Conservation (phyloP, 495 filamentous ascomycete species). For the Symbiotaphrina buchneri region DNA sequence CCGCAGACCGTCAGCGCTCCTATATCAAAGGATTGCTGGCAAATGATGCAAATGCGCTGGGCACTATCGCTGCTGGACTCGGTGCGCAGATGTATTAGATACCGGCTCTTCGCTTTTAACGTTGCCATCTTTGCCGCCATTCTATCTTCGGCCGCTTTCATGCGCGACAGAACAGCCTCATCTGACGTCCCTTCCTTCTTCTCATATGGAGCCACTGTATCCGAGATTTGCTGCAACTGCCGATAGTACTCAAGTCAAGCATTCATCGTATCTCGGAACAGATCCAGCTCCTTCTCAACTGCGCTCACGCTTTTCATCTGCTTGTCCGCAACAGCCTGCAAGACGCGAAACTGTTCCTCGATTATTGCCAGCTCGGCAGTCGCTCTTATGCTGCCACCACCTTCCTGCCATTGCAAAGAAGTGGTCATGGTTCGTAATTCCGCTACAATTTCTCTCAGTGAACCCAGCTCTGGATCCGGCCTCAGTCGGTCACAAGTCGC, state of each 20-base stretch:
- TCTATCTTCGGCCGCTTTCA: conserved; percentile 21
- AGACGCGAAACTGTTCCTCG: conserved; percentile 25
- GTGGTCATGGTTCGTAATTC: conserved; percentile 40
- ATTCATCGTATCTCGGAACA: conserved; percentile 61
- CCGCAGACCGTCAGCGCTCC: conserved; percentile 81
- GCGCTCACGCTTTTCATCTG: conserved; percentile 28
- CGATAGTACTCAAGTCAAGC: conserved; percentile 68
- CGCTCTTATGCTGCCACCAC: conserved; percentile 38
- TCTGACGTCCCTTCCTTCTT: not conserved
- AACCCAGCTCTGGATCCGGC: conserved; percentile 30
- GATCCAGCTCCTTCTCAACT: conserved; percentile 43
- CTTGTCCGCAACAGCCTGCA: conserved; percentile 34
- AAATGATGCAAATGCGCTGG: conserved; percentile 56
- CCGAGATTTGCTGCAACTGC: conserved; percentile 66
- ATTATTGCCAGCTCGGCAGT: conserved; percentile 39
- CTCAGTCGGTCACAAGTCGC: conserved; percentile 28
- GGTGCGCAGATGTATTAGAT: conserved; percentile 36
- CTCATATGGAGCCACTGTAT: conserved; percentile 4
- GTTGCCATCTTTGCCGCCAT: conserved; percentile 29
- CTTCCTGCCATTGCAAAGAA: conserved; percentile 34
- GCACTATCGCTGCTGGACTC: conserved; percentile 32
- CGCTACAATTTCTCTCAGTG: conserved; percentile 43
- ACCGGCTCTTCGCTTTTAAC: conserved; percentile 46
- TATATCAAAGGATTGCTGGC: conserved; percentile 42
- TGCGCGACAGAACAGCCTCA: not conserved